Percentiles rank a stretch among this genome's conserved stretches.
Conservation (phyloP, 2,329 filamentous ascomycete species). For the Akanthomyces dipterigenus region DNA sequence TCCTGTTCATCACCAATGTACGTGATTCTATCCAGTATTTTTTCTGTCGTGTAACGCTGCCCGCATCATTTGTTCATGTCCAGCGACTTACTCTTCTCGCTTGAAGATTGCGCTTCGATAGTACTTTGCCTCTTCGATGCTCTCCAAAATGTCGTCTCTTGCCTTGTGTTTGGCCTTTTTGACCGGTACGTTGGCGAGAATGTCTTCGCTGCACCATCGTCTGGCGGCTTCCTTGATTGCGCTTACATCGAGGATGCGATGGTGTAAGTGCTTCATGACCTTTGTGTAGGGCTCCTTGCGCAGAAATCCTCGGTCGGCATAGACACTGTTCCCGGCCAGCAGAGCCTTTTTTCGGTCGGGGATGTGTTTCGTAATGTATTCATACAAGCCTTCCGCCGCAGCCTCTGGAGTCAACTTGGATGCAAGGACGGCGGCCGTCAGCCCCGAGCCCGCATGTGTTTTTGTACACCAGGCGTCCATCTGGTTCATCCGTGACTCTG, state of each 20-base stretch:
- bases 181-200: conserved; percentile 35
- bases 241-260: conserved; percentile 89
- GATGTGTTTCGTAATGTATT: conserved; percentile 68
- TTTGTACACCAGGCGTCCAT: conserved; percentile 88
- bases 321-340: conserved; percentile 87
- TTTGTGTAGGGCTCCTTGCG: conserved; percentile 64
- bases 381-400: conserved; percentile 66
- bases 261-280: conserved; percentile 73
- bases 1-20: not conserved
- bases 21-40: not conserved
- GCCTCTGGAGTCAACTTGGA: conserved; percentile 66
- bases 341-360: conserved; percentile 61
- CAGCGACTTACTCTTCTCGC: not conserved
- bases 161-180: conserved; percentile 68
- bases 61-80: not conserved
- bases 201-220: conserved; percentile 64
- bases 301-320: conserved; percentile 81
- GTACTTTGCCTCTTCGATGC: conserved; percentile 83
- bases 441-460: conserved; percentile 74
- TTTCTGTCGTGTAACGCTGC: not conserved
- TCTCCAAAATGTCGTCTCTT: conserved; percentile 85
- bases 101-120: conserved; percentile 67
- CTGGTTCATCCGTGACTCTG: conserved; percentile 58
- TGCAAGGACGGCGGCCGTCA: conserved; percentile 67
- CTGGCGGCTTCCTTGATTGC: conserved; percentile 83